Base-by-base conservation (phyloP, 768 basidiomycete species). In the Pleurotus eryngii region DNA sequence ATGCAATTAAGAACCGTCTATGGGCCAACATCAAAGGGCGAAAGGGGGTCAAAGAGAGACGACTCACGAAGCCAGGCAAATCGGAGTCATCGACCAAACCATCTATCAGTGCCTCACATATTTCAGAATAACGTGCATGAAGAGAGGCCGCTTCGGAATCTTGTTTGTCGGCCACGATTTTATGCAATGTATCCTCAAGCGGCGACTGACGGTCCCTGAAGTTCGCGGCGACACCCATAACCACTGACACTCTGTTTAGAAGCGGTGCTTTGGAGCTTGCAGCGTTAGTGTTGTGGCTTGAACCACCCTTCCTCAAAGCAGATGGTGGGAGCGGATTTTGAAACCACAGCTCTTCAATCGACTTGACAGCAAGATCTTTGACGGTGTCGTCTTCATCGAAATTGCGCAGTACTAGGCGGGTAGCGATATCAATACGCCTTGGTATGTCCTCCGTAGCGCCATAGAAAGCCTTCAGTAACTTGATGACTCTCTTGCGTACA, bases 401-500 rank as follows among this genome's bases (percentile, higher is more conserved):
- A 78, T 94, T 89, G 12, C 95, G 84, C 35, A 87, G 74, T 2
- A 97, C 86, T 18, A 99, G 80, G 56, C 86, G 84, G 1, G 82
- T 85, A 59, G 89, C 85, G 49, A 98, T 94, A 64, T 98, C 93
- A 40, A 87, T 80, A 27, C 83, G 82, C 35, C 85, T 81, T 12
- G 68, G 65, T 37, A 78, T 74, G 51, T 87, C 83, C 14, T 82
- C 76, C 2, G 86, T 84, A 17, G 86, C 81, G 1, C 70, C 64
- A 65, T 95, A 95, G 61, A 94, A 90, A 0, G 85, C 81, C 69
- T 89, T 92, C 39, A 99, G 79, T 1, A 99, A 76, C 73, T 96
- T 98, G 76, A 99, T 92, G 54, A 98, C 96, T 3, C 96, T 86
- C 69, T 98, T 98, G 27, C 97, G 81, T 3, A 99, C 97, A 30